Evolutionary conservation across 2,329 filamentous ascomycete genomes (phyloP), one percentile per base, ranked within the genome.

Genomic region (Juglanconis oblonga): DNA sequence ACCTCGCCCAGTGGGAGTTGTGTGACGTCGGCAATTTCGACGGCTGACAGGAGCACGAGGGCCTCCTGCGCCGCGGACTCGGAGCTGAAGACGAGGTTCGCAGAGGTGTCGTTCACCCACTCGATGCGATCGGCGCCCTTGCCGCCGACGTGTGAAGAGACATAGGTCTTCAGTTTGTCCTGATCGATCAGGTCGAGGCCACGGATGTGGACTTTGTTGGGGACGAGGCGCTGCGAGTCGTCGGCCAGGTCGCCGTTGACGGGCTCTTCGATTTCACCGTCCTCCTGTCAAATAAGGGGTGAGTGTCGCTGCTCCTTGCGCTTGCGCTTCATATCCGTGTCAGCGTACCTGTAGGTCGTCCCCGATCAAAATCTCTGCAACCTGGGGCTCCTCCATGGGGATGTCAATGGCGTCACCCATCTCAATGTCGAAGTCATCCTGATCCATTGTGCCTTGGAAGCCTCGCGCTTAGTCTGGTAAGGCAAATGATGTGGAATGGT

Each of bases 101-200:
- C 91, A 0, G 92, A 94, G 6, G 86, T 87, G 73, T 99, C 95
- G 72, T 98, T 91, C 66, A 99, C 92, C 95, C 95, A 99, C 76
- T 98, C 92, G 64, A 97, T 80, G 63, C 84, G 82, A 58, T 83
- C 78, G 59, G 87, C 79, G 55, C 77, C 70, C 58, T 81, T 79
- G 13, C 74, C 72, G 40, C 80, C 76, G 68, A 84, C 92, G 72
- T 95, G 84, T 64, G 90, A 82, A 52, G 79, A 75, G 8, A 91
- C 85, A 68, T 92, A 97, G 61, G 83, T 79, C 67, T 89, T 88
- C 67, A 98, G 88, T 64, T 97, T 87, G 58, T 86, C 82, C 33
- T 92, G 92, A 36, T 89, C 91, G 71, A 98, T 79, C 48, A 88
- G 86, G 69, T 96, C 89, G 3, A 98, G 82, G 24, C 94, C 94